Evolutionary conservation across 805 yeast species (phyloP), one percentile per base, ranked within the genome.

Genomic region (Saccharomyces paradoxus): DNA sequence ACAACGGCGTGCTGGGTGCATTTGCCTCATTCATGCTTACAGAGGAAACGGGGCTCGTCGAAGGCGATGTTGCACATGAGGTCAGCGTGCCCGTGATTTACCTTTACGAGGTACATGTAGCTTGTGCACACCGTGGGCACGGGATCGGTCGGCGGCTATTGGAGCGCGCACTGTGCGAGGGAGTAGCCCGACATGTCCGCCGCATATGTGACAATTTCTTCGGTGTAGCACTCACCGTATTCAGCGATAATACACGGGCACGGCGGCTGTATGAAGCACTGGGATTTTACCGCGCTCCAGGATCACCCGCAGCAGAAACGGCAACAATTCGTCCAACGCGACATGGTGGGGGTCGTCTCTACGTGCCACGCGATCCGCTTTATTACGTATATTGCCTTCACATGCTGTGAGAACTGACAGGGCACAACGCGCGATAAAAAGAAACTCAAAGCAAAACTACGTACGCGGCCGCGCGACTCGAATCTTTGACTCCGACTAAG

Each of bases 21-120:
- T 68, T 65, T 49, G 21, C 63, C 37, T 67, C 71, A 14, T 60
- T 68, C 41, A 59, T 65, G 61, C 50, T 61, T n/a, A 60, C 65
- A 2, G 64, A 65, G 50, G 71, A 66, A 50, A 44, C 51, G 21
- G 63, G 60, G 8, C 41, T 64, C n/a, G 50, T 50, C 3, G 52
- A 49, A 12, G 32, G 41, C 5, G 41, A 48, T 29, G 47, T 21
- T 9, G 50, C 44, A 7, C 53, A 55, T 17, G 30, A 37, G 13
- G 31, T 27, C n/a, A n/a, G 29, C 14, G 28, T 47, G 29, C 37
- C 53, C 28, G 66, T 68, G n/a, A 51, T 68, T n/a, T 68, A 66
- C 53, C 53, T 68, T 22, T 67, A 67, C 56, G 72, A 68, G 46
- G 60, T 68, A 29, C 72, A 68, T 46, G 50, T 66, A n/a, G 46